Evolutionary conservation across 208 protist species (phyloP).

Genomic region (Angomonas desouzai): DNA sequence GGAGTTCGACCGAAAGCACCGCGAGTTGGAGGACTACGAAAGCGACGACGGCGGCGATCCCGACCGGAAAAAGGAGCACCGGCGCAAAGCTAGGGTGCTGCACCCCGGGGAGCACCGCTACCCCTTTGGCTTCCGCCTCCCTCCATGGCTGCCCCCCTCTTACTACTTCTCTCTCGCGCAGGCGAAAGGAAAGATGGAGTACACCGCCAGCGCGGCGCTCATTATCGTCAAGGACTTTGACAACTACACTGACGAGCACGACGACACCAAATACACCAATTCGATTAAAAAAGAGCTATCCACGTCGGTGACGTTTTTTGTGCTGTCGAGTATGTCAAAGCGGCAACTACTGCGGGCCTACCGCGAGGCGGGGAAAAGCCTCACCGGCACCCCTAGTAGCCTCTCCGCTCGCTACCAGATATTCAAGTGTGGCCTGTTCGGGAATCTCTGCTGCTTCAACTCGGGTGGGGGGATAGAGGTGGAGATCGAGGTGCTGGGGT

Average conservation of each 20-base stretch:
- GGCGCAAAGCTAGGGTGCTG: conserved; percentile 19
- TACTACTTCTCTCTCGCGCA: conserved; percentile 42
- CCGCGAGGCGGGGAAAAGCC: conserved; percentile 28
- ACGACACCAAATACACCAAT: conserved; percentile 16
- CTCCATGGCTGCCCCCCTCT: conserved; percentile 62
- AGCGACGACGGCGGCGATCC: conserved; percentile 14
- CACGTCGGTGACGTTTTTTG: conserved; percentile 27
- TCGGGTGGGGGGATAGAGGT: conserved; percentile 37
- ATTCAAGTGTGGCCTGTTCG: conserved; percentile 34
- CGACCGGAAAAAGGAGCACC: background rate
- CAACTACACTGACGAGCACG: conserved; percentile 14
- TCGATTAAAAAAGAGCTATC: conserved; percentile 21
- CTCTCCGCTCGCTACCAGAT: conserved; percentile 51
- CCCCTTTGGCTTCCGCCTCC: conserved; percentile 51
- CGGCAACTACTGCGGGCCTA: conserved; percentile 48
- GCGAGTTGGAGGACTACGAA: conserved; percentile 16
- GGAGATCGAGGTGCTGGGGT: conserved; percentile 47
- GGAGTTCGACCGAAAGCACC: conserved; percentile 22
- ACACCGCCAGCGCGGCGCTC: conserved; percentile 34
- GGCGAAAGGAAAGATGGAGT: conserved; percentile 37
- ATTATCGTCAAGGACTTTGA: conserved; percentile 6
- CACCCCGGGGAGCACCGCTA: conserved; percentile 48
- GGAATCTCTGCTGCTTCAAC: conserved; percentile 52
- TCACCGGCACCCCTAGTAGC: background rate
- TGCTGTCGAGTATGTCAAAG: conserved; percentile 47